Percentiles rank a stretch among this genome's conserved stretches.
phyloP scores from a whole-genome alignment of 2,329 filamentous ascomycete species.

The Epichloe brachyelytri region DNA sequence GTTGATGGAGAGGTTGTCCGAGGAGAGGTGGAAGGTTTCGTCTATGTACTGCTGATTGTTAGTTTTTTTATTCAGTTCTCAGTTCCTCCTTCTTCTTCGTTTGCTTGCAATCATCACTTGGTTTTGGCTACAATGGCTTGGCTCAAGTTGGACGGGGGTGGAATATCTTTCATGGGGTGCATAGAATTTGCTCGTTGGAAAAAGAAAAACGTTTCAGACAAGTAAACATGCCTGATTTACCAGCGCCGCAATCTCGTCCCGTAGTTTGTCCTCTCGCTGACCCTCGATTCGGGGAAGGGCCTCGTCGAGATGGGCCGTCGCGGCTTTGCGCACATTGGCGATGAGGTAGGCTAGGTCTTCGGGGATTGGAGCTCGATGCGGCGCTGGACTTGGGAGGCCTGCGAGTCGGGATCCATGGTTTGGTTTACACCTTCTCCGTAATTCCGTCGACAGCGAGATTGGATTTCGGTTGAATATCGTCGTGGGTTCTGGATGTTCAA shows the following conservation, averaged over 20 bases:
- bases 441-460: not conserved
- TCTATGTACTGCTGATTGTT: slow-evolving; percentile 40
- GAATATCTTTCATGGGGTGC: too few species aligned
- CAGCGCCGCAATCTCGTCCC: slow-evolving; percentile 44
- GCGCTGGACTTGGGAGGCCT: slow-evolving; percentile 39
- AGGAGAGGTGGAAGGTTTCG: slow-evolving; percentile 44
- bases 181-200: too few species aligned
- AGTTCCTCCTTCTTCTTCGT: not conserved
- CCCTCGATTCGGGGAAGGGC: slow-evolving; percentile 52
- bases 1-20: slow-evolving; percentile 50
- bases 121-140: too few species aligned
- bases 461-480: too few species aligned
- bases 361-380: slow-evolving; percentile 68
- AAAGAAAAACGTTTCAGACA: not conserved
- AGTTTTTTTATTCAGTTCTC: too few species aligned
- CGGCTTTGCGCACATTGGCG: slow-evolving; percentile 54
- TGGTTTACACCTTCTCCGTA: not conserved
- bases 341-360: slow-evolving; percentile 61
- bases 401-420: slow-evolving; percentile 22
- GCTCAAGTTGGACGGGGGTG: too few species aligned
- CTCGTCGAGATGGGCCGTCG: slow-evolving; percentile 52
- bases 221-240: slow-evolving; percentile 38
- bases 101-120: not conserved
- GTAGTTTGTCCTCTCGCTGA: slow-evolving; percentile 40
- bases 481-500: not conserved